Conservation (phyloP, 371 early-diverging fungal genomes). For the Apophysomyces ossiformis region DNA sequence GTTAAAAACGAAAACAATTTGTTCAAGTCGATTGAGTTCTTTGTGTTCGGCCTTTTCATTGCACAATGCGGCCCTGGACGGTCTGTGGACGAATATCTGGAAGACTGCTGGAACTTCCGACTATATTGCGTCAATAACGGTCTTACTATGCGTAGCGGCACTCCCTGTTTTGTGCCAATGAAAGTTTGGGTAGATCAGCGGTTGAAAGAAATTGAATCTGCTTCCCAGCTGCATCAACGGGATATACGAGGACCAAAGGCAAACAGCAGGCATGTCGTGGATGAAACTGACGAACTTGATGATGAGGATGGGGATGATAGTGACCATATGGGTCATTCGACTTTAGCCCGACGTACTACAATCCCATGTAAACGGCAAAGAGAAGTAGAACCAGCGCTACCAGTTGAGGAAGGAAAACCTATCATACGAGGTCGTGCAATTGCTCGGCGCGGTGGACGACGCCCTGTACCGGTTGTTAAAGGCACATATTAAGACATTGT, state of each 20-base stretch:
- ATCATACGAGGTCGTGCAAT: background rate
- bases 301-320: background rate
- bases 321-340: background rate
- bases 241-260: background rate
- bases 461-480: background rate
- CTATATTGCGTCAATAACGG: background rate
- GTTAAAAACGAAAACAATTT: background rate
- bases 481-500: background rate
- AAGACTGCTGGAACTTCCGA: constrained; percentile 10
- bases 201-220: background rate
- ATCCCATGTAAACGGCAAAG: background rate
- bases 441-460: background rate
- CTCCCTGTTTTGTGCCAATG: background rate
- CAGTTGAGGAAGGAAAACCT: background rate
- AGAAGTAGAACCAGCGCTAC: background rate
- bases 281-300: background rate
- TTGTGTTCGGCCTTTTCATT: constrained; percentile 17
- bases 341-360: background rate
- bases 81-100: constrained; percentile 12
- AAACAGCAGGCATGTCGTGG: background rate
- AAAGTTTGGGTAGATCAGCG: constrained; percentile 1
- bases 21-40: constrained; percentile 17
- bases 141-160: background rate
- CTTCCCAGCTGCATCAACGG: background rate
- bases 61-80: constrained; percentile 11